Evolutionary conservation across 2,329 filamentous ascomycete genomes (phyloP).

Genomic region (Beauveria sp.): DNA sequence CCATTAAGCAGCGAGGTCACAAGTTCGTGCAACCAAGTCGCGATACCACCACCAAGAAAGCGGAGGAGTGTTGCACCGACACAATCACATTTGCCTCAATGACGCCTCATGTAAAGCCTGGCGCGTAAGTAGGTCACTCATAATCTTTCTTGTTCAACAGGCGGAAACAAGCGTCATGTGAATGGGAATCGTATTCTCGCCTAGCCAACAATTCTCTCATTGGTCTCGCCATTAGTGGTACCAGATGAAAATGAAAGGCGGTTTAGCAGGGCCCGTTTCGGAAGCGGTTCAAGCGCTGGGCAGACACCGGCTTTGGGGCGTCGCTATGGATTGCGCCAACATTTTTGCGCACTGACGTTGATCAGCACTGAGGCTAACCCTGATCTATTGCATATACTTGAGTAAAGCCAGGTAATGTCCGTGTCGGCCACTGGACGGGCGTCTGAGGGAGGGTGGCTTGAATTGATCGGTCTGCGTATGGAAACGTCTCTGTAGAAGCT

Average conservation of each 20-base stretch:
- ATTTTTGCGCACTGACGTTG: not conserved
- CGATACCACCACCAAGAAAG: not conserved
- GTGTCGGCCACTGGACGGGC: not conserved
- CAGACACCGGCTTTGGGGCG: not conserved
- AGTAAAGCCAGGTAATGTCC: not conserved
- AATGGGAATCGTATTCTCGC: not conserved
- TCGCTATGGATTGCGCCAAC: not conserved
- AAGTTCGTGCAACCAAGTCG: slow-evolving; percentile 1
- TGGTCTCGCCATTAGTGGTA: not conserved
- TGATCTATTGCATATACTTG: not conserved
- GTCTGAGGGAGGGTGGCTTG: not conserved
- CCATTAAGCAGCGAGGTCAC: not conserved
- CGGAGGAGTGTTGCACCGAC: not conserved
- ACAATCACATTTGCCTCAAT: not conserved
- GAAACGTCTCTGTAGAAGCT: not conserved
- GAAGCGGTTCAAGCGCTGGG: not conserved
- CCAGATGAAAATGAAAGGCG: not conserved
- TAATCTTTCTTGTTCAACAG: not conserved
- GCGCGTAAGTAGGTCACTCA: not conserved
- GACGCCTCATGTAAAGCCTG: not conserved
- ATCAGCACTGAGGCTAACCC: not conserved
- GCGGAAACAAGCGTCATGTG: not conserved
- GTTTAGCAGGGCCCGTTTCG: not conserved
- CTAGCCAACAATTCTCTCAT: not conserved
- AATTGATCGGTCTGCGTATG: not conserved